Percentiles rank a stretch among this genome's conserved stretches.
Evolutionary conservation across 202 grass and related monocot species (phyloP).

Genomic region (Schoenoplectus triqueter): DNA sequence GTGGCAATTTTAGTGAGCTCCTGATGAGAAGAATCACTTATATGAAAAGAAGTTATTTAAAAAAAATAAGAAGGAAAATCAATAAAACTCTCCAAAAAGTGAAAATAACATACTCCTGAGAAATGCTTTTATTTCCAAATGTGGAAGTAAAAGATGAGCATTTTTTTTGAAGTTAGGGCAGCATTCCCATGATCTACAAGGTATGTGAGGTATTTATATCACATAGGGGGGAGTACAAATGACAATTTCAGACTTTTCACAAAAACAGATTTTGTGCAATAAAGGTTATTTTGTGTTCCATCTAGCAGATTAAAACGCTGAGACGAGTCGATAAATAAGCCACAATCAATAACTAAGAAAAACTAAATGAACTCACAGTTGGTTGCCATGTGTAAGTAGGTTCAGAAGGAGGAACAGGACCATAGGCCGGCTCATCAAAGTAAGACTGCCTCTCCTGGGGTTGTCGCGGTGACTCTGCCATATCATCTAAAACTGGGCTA

Average conservation of each 20-base stretch:
- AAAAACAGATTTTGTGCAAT: neutral
- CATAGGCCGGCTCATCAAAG: slow-evolving; percentile 90
- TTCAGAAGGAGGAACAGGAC: slow-evolving; percentile 78
- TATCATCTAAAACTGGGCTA: slow-evolving; percentile 88
- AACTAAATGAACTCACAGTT: slow-evolving; percentile 57
- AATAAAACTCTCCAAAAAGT: neutral
- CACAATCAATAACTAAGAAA: neutral
- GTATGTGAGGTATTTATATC: too few species aligned
- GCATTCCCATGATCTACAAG: too few species aligned
- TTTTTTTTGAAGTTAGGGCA: too few species aligned
- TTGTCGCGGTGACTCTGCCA: slow-evolving; percentile 65
- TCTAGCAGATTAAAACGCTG: neutral
- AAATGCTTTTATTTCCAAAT: too few species aligned
- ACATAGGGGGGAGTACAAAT: too few species aligned
- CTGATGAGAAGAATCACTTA: neutral
- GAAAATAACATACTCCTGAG: too few species aligned
- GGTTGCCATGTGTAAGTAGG: slow-evolving; percentile 74
- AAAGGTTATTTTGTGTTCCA: neutral
- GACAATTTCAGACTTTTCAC: neutral
- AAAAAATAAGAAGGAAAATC: neutral
- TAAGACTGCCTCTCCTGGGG: slow-evolving; percentile 67
- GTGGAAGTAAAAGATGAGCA: too few species aligned
- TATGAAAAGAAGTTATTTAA: neutral
- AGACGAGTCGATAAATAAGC: neutral
- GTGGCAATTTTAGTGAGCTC: neutral